Base-by-base conservation (phyloP, 129 eudicot species). In the Lactuca sativa region DNA sequence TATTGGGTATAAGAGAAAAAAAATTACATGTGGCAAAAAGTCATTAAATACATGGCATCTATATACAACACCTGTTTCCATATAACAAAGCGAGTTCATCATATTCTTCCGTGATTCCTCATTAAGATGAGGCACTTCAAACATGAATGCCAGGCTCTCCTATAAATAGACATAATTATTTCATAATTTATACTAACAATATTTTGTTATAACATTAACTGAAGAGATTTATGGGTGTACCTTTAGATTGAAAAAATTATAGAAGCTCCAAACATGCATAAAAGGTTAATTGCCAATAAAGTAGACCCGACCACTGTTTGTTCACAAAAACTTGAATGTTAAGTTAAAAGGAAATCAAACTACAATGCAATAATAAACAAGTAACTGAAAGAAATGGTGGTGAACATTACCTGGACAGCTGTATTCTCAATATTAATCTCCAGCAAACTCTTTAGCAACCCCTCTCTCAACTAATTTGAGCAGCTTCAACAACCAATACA, bases 61-160 rank as follows among this genome's bases (percentile, higher is more conserved):
- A 14, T 66, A 41, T 57, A 25, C 32, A 53, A 78, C 80, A 93
- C 99, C 99, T 87, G 99, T 83, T 83, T 93, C 97, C 81, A 74
- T 66, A 82, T 87, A 93, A 77, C 90, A 89, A 69, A 87, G 87
- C 77, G 55, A 93, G 87, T 70, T 93, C 97, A 78, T 85, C 99
- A 67, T 93, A 93, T 79, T 90, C 99, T 64, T 89, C 64, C 90
- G 74, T 52, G 99, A 82, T 70, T 93, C 99, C 79, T 90, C 99
- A 74, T 90, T 90, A 56, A 93, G 93, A 82, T 90, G 81, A 75
- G 99, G 92, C 88, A 90, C 78, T 80, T 93, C 95, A 76, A 93
- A 90, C 95, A 93, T 93, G 73, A 85, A 87, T 52, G 99, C 97
- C 80, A 93, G 62, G 76, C 99, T 93, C 85, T 93, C 99, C 96